Percentiles rank a stretch among this genome's conserved stretches.
phyloP scores from a whole-genome alignment of 2,329 filamentous ascomycete species.

The Diaporthe sp. region DNA sequence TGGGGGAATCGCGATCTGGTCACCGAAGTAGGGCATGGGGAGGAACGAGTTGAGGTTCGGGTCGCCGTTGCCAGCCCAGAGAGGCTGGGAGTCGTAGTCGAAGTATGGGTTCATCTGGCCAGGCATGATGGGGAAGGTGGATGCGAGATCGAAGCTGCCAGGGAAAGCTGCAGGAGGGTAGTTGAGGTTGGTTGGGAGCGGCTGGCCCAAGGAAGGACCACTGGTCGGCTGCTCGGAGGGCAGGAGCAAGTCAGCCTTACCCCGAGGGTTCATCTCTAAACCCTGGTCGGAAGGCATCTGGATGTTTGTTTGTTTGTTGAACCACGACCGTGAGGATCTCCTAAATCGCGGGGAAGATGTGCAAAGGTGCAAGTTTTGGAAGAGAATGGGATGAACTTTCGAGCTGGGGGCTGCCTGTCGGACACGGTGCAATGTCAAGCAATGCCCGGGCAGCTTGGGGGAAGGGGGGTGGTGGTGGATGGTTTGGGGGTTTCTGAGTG shows the following conservation, averaged over 20 bases:
- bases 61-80: constrained; percentile 7
- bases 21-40: neutral
- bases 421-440: no score
- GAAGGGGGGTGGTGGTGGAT: no score
- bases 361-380: neutral
- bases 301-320: neutral
- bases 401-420: neutral
- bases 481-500: no score
- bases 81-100: constrained; percentile 18
- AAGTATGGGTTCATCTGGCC: neutral
- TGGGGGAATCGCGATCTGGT: neutral
- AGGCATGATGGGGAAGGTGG: neutral
- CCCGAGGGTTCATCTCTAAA: no score
- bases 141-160: neutral
- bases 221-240: neutral
- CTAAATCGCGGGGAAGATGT: neutral
- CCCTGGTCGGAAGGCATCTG: fast-evolving
- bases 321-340: neutral
- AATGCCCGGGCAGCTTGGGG: neutral
- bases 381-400: neutral
- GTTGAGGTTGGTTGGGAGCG: neutral
- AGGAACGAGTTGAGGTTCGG: neutral
- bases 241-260: neutral
- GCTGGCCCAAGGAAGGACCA: neutral
- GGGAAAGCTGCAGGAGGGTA: neutral